Conservation (phyloP, 2,329 filamentous ascomycete genomes). For the Stachybotrys echinatus region DNA sequence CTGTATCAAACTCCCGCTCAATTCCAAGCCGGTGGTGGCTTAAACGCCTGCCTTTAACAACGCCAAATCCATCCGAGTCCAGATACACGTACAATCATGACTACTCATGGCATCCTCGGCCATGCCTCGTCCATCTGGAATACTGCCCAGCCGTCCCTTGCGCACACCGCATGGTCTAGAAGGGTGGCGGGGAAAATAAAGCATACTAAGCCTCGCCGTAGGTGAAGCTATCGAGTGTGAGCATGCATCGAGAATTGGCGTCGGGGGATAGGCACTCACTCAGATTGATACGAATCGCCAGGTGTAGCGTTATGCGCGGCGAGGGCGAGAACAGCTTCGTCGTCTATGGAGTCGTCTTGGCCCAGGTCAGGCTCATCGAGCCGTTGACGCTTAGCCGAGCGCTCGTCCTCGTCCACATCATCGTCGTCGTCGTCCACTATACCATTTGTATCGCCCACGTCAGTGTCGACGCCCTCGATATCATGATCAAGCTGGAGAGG, state of each 20-base stretch:
- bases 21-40: neutral
- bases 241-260: neutral
- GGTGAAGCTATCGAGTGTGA: slow-evolving; percentile 23
- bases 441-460: neutral
- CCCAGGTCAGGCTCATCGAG: slow-evolving; percentile 22
- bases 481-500: neutral
- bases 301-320: slow-evolving; percentile 34
- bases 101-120: too few species aligned
- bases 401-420: slow-evolving; percentile 25
- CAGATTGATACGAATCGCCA: slow-evolving; percentile 32
- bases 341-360: slow-evolving; percentile 33
- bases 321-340: slow-evolving; percentile 43
- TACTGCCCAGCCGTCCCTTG: too few species aligned
- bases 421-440: slow-evolving; percentile 10
- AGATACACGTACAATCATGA: neutral
- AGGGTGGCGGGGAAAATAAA: neutral
- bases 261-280: slow-evolving; percentile 29
- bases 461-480: neutral
- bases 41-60: neutral
- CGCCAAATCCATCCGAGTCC: neutral
- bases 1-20: neutral
- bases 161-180: too few species aligned
- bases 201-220: slow-evolving; percentile 32
- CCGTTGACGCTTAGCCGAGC: slow-evolving; percentile 33
- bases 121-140: too few species aligned